Base-by-base conservation (phyloP, 2,329 filamentous ascomycete species). In the Thielaviopsis punctulata region DNA sequence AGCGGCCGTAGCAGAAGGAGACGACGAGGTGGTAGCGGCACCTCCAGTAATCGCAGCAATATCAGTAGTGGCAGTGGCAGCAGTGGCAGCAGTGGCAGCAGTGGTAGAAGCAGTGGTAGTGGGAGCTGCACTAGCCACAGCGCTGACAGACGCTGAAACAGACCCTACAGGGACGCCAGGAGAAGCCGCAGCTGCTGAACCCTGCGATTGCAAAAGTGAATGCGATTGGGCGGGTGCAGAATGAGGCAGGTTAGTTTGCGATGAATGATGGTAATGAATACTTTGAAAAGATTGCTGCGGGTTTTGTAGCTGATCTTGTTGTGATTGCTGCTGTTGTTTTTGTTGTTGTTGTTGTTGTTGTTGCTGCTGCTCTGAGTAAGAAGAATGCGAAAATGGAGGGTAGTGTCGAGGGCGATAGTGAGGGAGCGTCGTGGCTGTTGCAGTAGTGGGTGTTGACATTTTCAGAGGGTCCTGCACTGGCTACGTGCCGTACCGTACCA, bases 361-460 rank as follows among this genome's bases (percentile, higher is more conserved):
- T 9, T 49, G 39, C 27, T 49, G 52, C 10, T 53, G 46, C 25
- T 46, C 48, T 36, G 30, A 15, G 44, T 47, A 51, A 44, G 52
- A 51, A 45, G n/a, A n/a, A n/a, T 54, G 52, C n/a, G 52, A 49
- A 33, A 49, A 49, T 15, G 49, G 43, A 22, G 73, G 69, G 61
- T 78, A 79, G 69, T 79, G 79, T 62, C 75, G 75, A 56, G 76
- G 74, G 66, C 80, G 77, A 66, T 82, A 80, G 61, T 76, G 52
- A 44, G 52, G 52, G 21, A 54, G 49, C 22, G 52, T 54, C 59
- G 80, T 83, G 62, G 80, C 80, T 65, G 82, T 84, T 61, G 81
- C 82, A 62, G 81, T 84, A 57, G 84, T 86, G 59, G 85, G 84
- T 60, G 84, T 88, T 73, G 85, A 89, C 85, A 90, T 89, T 65